phyloP scores from a whole-genome alignment of 1,139 yeast genomes.

The Suhomyces maxii region DNA sequence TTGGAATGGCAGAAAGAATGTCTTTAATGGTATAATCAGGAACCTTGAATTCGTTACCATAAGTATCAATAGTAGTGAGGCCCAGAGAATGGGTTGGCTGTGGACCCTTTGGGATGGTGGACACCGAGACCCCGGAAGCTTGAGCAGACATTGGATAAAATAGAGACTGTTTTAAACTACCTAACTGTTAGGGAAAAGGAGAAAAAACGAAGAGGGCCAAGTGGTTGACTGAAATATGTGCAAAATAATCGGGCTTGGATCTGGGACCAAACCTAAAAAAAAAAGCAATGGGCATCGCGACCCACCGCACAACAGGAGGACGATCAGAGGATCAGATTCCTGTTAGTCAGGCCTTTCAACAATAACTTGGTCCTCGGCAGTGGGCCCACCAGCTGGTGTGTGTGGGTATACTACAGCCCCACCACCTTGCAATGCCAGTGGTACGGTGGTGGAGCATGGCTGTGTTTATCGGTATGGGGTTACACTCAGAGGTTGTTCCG shows the following conservation, averaged over 20 bases:
- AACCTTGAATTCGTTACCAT: constrained; percentile 57
- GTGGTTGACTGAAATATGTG: background rate
- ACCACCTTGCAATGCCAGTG: no score
- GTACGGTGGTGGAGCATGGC: no score
- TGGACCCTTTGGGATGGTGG: constrained; percentile 21
- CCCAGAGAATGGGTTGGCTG: constrained; percentile 20
- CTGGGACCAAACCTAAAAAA: background rate
- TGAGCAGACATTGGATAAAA: constrained; percentile 8
- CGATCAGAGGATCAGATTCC: background rate
- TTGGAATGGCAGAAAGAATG: constrained; percentile 58
- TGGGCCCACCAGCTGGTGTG: no score
- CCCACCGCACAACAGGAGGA: no score
- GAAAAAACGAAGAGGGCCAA: background rate
- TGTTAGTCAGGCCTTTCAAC: background rate
- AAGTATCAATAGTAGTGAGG: constrained; percentile 49
- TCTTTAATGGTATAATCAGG: constrained; percentile 67
- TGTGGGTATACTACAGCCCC: no score
- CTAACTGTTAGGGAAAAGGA: background rate
- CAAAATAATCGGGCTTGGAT: background rate
- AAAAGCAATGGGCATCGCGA: constrained; percentile 3
- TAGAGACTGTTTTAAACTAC: background rate
- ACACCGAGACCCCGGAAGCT: constrained; percentile 9
- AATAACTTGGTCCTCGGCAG: background rate
- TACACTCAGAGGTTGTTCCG: no score
- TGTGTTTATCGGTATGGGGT: no score